Evolutionary conservation across 2,329 filamentous ascomycete species (phyloP).

Genomic region (Diaporthe vaccinii): DNA sequence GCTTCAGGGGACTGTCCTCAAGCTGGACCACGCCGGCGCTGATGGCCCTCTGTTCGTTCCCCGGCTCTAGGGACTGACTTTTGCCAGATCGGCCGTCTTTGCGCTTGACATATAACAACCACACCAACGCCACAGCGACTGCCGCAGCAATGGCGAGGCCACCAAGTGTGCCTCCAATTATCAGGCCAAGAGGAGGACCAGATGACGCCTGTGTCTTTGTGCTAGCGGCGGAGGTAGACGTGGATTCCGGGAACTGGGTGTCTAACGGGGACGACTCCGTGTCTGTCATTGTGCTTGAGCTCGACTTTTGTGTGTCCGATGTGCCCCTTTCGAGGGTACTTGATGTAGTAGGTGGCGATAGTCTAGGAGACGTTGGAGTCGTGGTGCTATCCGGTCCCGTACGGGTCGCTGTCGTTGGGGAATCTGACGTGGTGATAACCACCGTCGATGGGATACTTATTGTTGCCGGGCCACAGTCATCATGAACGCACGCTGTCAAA

Average conservation of each 20-base stretch:
- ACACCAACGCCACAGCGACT: background rate
- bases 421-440: background rate
- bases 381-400: no score
- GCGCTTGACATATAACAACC: background rate
- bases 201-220: background rate
- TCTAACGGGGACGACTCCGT: background rate
- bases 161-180: background rate
- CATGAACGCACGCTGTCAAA: background rate
- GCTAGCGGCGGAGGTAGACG: background rate
- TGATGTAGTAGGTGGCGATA: background rate
- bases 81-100: background rate
- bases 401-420: background rate
- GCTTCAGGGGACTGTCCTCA: background rate
- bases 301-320: background rate
- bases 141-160: background rate
- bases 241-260: background rate
- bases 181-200: background rate
- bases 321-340: background rate
- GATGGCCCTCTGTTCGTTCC: background rate
- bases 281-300: background rate
- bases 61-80: background rate
- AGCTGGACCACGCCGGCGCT: background rate
- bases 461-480: background rate
- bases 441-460: background rate
- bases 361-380: no score